Conservation (phyloP, 768 basidiomycete genomes). For the Trichaptum fuscoviolaceum region DNA sequence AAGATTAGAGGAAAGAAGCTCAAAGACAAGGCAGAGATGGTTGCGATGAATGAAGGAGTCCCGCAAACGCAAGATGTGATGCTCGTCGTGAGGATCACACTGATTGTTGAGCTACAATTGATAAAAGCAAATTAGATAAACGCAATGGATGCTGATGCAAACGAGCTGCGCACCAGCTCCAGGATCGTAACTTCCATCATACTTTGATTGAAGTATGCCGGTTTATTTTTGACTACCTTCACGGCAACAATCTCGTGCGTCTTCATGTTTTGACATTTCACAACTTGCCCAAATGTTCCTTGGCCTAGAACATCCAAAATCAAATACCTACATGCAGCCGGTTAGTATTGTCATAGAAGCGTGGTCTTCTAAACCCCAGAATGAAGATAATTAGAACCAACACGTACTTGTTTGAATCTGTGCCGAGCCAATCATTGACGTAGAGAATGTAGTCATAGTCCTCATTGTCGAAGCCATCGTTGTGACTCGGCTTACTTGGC, state of each 20-base stretch:
- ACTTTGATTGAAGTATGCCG: conserved; percentile 98
- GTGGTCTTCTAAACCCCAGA: conserved; percentile 10
- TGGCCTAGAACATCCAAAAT: conserved; percentile 98
- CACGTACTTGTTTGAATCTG: conserved; percentile 92
- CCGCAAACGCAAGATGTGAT: conserved; percentile 90
- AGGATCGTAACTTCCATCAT: conserved; percentile 99
- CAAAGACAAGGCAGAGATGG: conserved; percentile 97
- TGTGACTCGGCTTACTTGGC: conserved; percentile 91
- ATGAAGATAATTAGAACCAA: conserved; percentile 26
- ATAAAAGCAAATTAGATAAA: conserved; percentile 3
- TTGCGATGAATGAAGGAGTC: conserved; percentile 97
- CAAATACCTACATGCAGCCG: conserved; percentile 58
- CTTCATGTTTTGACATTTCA: conserved; percentile 99
- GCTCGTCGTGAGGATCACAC: conserved; percentile 91
- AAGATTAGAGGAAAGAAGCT: conserved; percentile 92
- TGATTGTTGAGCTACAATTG: conserved; percentile 78
- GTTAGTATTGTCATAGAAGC: conserved; percentile 7
- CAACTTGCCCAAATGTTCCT: conserved; percentile 98
- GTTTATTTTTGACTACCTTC: conserved; percentile 99
- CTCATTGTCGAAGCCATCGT: conserved; percentile 98
- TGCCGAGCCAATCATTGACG: conserved; percentile 96
- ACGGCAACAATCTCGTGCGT: conserved; percentile 98
- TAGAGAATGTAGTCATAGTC: conserved; percentile 99
- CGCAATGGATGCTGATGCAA: conserved; percentile 7
- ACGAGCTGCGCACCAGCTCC: conserved; percentile 70